Evolutionary conservation across 2,329 filamentous ascomycete species (phyloP).

Genomic region (Aspergillus fumigatus): DNA sequence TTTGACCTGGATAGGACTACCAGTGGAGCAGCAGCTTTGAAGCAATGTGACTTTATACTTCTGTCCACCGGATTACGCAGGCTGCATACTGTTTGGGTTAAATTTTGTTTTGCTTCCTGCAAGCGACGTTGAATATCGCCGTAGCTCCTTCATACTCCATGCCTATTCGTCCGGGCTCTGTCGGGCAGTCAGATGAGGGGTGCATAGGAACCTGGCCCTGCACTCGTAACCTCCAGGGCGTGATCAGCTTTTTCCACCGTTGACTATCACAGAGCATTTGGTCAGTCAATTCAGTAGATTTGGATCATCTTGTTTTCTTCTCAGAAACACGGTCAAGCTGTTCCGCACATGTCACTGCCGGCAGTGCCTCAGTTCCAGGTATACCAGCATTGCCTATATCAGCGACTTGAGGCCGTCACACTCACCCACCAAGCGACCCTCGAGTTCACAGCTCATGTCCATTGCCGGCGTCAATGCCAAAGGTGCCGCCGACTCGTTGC

Average conservation of each 20-base stretch:
- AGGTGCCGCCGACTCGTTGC: neutral
- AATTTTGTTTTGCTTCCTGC: too few relatives aligned
- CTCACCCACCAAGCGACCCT: constrained; percentile 1
- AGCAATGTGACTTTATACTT: too few relatives aligned
- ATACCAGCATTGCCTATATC: constrained; percentile 2
- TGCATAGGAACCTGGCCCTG: too few relatives aligned
- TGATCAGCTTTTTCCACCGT: neutral
- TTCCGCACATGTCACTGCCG: neutral
- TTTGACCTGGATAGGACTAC: too few relatives aligned
- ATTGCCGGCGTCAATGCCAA: neutral
- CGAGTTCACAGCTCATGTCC: neutral
- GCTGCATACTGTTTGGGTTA: too few relatives aligned
- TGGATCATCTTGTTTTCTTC: too few relatives aligned
- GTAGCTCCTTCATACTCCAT: too few relatives aligned
- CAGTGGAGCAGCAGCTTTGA: too few relatives aligned
- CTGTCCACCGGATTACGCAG: too few relatives aligned
- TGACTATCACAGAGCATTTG: neutral
- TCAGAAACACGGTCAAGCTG: neutral
- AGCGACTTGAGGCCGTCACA: constrained; percentile 5
- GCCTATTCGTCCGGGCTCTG: too few relatives aligned
- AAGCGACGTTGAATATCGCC: too few relatives aligned
- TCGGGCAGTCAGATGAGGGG: too few relatives aligned
- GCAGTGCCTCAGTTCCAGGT: neutral
- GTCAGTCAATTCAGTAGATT: neutral
- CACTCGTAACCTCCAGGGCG: neutral